Evolutionary conservation across 768 basidiomycete genomes (phyloP), one percentile per base, ranked within the genome.

Genomic region (Suillus lakei): DNA sequence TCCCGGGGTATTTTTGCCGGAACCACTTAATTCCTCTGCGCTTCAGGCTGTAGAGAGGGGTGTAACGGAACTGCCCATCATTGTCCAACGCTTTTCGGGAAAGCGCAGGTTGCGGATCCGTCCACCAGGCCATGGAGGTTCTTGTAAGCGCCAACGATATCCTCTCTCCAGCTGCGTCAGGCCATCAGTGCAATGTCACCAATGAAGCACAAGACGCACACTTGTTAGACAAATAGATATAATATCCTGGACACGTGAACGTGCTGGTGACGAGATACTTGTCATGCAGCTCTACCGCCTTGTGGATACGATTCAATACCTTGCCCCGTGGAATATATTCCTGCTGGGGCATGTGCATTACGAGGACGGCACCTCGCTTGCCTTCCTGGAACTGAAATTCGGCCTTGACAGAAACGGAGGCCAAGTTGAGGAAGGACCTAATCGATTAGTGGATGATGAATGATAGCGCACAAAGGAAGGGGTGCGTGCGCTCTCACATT

Each of bases 221-320:
- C 50, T 73, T 78, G 59, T 75, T 66, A 36, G 75, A 76, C 34
- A 78, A 67, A 23, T 76, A 81, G 72, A 78, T 72, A 56, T 71
- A 73, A 30, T 69, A 73, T 1, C 79, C 80, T 13, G 77, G 78
- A 56, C 77, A 81, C 5, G 66, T 13, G 60, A 79, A 65, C 0
- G 69, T 38, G 62, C 66, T 70, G 0, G 80, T 80, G 61, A 80
- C 79, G 60, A 80, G 70, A 59, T 60, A 72, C 62, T 72, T 80
- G 71, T 72, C 69, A 6, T 59, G 66, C n/a, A 80, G 72, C 5
- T 18, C 60, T 0, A 68, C 72, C 0, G 77, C 64, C 5, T 62
- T 59, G 34, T 73, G 70, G 41, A 81, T 68, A 0, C 54, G 53
- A 0, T 71, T 67, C 44, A 80, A 71, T 50, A 77, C 43, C 54